These are phyloP conservation scores for Fagus crenata DNA, from an alignment of 306 rosid genomes.

Conservation along the genomic window DNA sequence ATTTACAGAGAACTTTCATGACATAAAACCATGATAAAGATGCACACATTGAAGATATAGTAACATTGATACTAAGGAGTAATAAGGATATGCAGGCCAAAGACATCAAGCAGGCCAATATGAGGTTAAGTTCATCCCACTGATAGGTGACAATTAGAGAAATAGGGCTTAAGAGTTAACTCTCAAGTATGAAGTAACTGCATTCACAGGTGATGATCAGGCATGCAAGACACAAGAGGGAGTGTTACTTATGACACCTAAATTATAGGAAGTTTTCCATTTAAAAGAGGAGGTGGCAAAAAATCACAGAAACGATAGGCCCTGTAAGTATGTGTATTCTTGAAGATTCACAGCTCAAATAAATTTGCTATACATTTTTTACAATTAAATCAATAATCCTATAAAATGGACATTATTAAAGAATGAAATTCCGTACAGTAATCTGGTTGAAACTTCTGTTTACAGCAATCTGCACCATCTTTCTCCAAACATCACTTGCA, in stretches of 20 bases:
- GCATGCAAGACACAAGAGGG: background rate
- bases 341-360: background rate
- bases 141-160: background rate
- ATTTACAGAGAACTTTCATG: background rate
- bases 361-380: too few species aligned
- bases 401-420: background rate
- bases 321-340: background rate
- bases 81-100: background rate
- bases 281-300: background rate
- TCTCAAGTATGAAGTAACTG: background rate
- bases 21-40: background rate
- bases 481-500: slow-evolving; percentile 74
- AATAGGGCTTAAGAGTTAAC: background rate
- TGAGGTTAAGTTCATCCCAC: background rate
- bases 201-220: background rate
- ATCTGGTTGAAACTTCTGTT: slow-evolving; percentile 96
- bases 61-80: background rate
- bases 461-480: slow-evolving; percentile 83
- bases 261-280: background rate
- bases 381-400: too few species aligned
- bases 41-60: background rate
- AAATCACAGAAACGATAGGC: background rate
- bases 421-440: slow-evolving; percentile 48
- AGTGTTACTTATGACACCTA: background rate
- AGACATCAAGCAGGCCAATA: background rate